Evolutionary conservation across 805 yeast genomes (phyloP).

Genomic region (Tetrapisispora nanseiensis): DNA sequence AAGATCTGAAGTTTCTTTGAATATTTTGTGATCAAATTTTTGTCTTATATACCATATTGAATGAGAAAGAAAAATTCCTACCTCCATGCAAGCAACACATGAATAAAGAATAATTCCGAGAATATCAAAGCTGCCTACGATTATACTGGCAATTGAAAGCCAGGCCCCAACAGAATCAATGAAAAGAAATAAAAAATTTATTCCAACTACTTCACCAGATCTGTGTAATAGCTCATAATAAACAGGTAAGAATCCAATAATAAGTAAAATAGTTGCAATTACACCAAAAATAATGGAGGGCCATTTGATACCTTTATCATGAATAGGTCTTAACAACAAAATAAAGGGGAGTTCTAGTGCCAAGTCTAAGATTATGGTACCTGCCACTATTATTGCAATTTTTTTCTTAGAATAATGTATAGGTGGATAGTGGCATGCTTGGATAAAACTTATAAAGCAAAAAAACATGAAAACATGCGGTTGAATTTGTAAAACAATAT

Average conservation of each 20-base stretch:
- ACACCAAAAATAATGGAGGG: constrained; percentile 75
- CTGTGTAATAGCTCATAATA: constrained; percentile 74
- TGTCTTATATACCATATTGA: constrained; percentile 52
- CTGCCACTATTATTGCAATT: constrained; percentile 29
- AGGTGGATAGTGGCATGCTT: constrained; percentile 71
- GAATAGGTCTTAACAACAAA: constrained; percentile 52
- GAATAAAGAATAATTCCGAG: constrained; percentile 71
- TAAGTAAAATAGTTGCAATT: constrained; percentile 64
- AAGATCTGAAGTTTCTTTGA: background rate
- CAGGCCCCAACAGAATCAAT: constrained; percentile 80
- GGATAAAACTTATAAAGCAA: constrained; percentile 55
- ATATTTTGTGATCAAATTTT: constrained; percentile 3
- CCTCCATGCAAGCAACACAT: constrained; percentile 61
- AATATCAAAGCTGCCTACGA: constrained; percentile 54
- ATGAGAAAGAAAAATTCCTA: constrained; percentile 69
- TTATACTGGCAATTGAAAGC: constrained; percentile 54
- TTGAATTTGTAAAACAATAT: constrained; percentile 72
- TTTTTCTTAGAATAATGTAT: constrained; percentile 29
- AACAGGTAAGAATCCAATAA: constrained; percentile 77
- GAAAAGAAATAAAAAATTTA: constrained; percentile 66
- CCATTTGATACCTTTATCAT: constrained; percentile 51
- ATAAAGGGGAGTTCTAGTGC: constrained; percentile 65
- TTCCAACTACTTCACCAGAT: constrained; percentile 77
- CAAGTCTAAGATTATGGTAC: constrained; percentile 36
- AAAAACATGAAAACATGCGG: constrained; percentile 74